Conservation (phyloP, 2,329 filamentous ascomycete species). For the Aureobasidium sp. region DNA sequence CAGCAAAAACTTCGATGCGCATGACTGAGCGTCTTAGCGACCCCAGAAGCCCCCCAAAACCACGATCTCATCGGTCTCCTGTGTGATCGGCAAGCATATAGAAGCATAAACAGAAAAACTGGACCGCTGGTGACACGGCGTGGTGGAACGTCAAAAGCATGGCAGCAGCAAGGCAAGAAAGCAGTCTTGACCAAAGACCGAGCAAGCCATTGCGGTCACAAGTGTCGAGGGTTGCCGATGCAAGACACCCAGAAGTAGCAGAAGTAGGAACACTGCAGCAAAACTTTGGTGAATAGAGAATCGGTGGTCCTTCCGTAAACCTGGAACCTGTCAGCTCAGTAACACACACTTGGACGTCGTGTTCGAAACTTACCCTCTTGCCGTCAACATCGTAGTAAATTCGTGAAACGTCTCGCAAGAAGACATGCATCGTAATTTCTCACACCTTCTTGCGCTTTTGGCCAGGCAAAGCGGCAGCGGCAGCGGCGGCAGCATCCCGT, state of each 20-base stretch:
- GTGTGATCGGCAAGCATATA: neutral
- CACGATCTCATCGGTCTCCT: neutral
- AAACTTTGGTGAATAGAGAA: neutral
- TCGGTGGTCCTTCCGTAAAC: neutral
- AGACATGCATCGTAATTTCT: neutral
- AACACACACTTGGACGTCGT: neutral
- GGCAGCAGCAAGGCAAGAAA: neutral
- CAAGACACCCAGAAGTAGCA: neutral
- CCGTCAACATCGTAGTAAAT: neutral
- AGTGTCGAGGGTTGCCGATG: neutral
- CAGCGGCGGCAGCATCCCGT: slow-evolving; percentile 2
- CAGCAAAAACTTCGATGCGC: neutral
- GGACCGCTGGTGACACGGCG: neutral
- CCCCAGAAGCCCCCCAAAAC: neutral
- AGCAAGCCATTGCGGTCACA: neutral
- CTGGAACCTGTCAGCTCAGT: neutral
- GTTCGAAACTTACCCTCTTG: neutral
- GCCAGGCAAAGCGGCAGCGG: neutral
- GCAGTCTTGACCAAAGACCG: neutral
- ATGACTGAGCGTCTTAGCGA: neutral
- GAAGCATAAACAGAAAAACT: neutral
- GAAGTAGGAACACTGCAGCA: neutral
- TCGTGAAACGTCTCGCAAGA: neutral
- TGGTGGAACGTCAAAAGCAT: neutral
- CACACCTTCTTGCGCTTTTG: slow-evolving; percentile 5